A percentile compares a stretch with the other conserved stretches of the same genome.
These are phyloP conservation scores for Orychophragmus violaceus DNA, from an alignment of 345 rosid species.

Conservation along the genomic window DNA sequence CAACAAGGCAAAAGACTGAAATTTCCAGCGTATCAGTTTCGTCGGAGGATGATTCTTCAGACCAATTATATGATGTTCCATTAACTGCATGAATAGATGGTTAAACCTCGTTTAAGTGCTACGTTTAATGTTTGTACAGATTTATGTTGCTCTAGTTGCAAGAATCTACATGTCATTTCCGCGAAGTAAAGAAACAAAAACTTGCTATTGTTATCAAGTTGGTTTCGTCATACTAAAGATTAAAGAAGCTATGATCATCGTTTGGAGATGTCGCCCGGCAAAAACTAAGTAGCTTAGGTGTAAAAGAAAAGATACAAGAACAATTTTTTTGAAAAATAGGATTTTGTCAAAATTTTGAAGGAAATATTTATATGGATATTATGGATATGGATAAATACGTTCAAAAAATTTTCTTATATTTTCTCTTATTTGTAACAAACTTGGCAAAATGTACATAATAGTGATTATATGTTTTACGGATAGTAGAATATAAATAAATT, in stretches of 20 bases:
- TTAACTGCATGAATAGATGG: slow-evolving; percentile 53
- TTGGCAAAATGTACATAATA: too few relatives aligned
- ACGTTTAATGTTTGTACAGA: not conserved
- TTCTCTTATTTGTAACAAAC: too few relatives aligned
- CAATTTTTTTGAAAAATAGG: too few relatives aligned
- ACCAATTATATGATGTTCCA: slow-evolving; percentile 72
- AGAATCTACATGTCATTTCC: not conserved
- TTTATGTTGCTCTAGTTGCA: slow-evolving; percentile 12
- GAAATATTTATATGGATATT: too few relatives aligned
- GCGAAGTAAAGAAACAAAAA: not conserved
- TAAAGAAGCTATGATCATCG: not conserved
- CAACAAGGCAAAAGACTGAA: slow-evolving; percentile 53
- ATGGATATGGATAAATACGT: too few relatives aligned
- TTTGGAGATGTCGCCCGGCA: not conserved
- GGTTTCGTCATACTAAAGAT: not conserved
- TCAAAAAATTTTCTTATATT: too few relatives aligned
- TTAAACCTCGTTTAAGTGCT: not conserved
- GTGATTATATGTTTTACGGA: too few relatives aligned
- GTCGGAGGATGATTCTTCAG: slow-evolving; percentile 49
- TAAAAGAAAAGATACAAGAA: too few relatives aligned
- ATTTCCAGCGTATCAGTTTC: slow-evolving; percentile 38
- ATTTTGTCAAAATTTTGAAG: too few relatives aligned
- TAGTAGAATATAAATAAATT: too few relatives aligned
- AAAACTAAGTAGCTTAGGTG: slow-evolving; percentile 1
- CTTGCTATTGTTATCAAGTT: not conserved